Evolutionary conservation across 306 rosid species (phyloP).

Genomic region (Prinsepia uniflora): DNA sequence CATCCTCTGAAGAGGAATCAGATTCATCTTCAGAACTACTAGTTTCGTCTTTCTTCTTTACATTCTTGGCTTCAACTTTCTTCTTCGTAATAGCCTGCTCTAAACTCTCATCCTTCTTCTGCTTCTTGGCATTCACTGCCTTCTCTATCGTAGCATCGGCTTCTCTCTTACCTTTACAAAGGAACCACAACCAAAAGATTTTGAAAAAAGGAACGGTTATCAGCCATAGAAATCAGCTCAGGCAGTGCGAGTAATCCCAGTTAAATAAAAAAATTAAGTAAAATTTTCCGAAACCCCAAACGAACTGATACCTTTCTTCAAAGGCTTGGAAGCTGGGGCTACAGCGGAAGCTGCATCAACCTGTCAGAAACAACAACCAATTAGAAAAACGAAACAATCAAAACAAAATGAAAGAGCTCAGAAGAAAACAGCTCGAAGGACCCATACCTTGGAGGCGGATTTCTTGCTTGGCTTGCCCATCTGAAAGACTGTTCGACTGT

Average conservation of each 20-base stretch:
- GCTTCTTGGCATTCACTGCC: constrained; percentile 58
- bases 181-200: background rate
- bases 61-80: constrained; percentile 42
- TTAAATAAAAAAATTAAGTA: background rate
- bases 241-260: background rate
- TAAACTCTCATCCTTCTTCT: constrained; percentile 42
- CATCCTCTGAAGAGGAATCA: constrained; percentile 50
- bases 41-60: constrained; percentile 39
- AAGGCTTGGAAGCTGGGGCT: constrained; percentile 39
- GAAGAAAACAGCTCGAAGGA: background rate
- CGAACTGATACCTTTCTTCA: constrained; percentile 52
- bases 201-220: background rate
- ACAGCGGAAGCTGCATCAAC: constrained; percentile 62
- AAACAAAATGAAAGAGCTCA: background rate
- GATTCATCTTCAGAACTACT: constrained; percentile 55
- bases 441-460: constrained; percentile 54
- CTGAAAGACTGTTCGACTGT: background rate
- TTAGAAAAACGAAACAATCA: background rate
- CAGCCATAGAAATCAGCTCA: too few species aligned
- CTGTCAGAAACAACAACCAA: constrained; percentile 27
- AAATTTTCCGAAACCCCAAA: background rate
- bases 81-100: constrained; percentile 49
- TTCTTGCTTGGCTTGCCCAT: constrained; percentile 89
- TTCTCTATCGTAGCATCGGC: constrained; percentile 51
- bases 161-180: constrained; percentile 57